A percentile compares a stretch with the other conserved stretches of the same genome.
phyloP scores from a whole-genome alignment of 768 basidiomycete species.

The Mrakia hoshinonis region DNA sequence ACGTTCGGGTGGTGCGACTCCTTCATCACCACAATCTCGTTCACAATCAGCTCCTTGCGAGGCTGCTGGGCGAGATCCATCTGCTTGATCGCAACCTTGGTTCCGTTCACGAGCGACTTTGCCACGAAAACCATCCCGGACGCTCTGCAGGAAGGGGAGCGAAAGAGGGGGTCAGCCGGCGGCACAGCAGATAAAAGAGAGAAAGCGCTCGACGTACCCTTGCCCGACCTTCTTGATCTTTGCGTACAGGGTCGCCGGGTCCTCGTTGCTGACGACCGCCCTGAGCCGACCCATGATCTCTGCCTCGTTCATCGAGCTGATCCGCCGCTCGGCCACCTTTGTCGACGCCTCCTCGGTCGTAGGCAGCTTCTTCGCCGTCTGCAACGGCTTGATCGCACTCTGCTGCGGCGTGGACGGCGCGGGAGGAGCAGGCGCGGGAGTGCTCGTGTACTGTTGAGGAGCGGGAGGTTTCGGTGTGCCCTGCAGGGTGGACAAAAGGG shows the following conservation, averaged over 20 bases:
- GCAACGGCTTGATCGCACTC: neutral
- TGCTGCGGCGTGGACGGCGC: neutral
- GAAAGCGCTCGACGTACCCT: conserved; percentile 56
- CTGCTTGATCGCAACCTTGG: conserved; percentile 94
- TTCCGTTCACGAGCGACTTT: conserved; percentile 70
- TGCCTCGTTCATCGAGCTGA: conserved; percentile 91
- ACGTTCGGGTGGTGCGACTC: conserved; percentile 96
- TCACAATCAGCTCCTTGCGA: conserved; percentile 93
- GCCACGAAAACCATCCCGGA: conserved; percentile 98
- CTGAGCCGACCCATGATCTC: conserved; percentile 98
- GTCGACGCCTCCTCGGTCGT: neutral
- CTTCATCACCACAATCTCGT: conserved; percentile 98
- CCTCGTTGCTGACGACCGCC: conserved; percentile 73
- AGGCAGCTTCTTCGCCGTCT: conserved; percentile 3
- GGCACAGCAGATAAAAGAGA: neutral
- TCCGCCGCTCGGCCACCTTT: conserved; percentile 61
- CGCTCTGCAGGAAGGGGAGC: conserved; percentile 50
- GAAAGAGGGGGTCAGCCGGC: neutral
- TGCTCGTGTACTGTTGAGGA: neutral
- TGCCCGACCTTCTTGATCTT: conserved; percentile 99
- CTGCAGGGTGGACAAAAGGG: neutral
- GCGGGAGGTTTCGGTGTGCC: neutral
- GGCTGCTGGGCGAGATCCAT: conserved; percentile 95
- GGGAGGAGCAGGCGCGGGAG: neutral
- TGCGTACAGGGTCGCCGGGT: conserved; percentile 80